A percentile compares a stretch with the other conserved stretches of the same genome.
Conservation (phyloP, 257 asterid species). For the Pogostemon cablin region DNA sequence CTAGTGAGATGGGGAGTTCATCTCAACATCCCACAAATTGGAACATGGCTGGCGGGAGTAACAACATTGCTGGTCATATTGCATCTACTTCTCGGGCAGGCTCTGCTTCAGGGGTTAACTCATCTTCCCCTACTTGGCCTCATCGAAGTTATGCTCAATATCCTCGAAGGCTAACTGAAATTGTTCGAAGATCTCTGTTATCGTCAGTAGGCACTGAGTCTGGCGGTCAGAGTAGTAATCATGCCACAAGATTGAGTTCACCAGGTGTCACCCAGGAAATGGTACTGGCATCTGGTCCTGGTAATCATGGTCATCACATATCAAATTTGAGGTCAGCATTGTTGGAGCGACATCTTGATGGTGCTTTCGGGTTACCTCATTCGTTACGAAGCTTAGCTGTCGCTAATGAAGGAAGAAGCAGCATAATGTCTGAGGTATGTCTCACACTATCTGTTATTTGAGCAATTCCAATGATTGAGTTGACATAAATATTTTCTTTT, state of each 20-base stretch:
- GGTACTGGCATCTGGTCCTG: conserved; percentile 51
- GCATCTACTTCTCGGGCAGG: conserved; percentile 51
- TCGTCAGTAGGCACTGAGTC: conserved; percentile 56
- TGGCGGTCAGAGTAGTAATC: conserved; percentile 52
- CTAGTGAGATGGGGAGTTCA: conserved; percentile 53
- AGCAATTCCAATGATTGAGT: too few relatives aligned
- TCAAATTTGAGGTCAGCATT: conserved; percentile 63
- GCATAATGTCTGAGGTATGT: conserved; percentile 81
- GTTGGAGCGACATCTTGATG: conserved; percentile 77
- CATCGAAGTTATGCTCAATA: conserved; percentile 55
- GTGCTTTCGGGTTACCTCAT: conserved; percentile 64
- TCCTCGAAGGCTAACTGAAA: conserved; percentile 71
- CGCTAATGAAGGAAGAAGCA: conserved; percentile 77
- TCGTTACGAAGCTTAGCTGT: conserved; percentile 58
- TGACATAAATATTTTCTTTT: too few relatives aligned
- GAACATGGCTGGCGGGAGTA: conserved; percentile 35
- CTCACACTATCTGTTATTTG: neutral
- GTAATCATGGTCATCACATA: conserved; percentile 49
- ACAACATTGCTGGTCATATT: conserved; percentile 42
- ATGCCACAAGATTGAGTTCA: conserved; percentile 46
- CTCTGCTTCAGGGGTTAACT: conserved; percentile 37
- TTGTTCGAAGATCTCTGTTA: conserved; percentile 68
- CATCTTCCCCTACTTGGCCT: conserved; percentile 59
- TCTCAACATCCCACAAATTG: conserved; percentile 53
- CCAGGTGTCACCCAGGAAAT: conserved; percentile 46